Base-by-base conservation (phyloP, 2,329 filamentous ascomycete species). In the Hymenoscyphus salicellus region DNA sequence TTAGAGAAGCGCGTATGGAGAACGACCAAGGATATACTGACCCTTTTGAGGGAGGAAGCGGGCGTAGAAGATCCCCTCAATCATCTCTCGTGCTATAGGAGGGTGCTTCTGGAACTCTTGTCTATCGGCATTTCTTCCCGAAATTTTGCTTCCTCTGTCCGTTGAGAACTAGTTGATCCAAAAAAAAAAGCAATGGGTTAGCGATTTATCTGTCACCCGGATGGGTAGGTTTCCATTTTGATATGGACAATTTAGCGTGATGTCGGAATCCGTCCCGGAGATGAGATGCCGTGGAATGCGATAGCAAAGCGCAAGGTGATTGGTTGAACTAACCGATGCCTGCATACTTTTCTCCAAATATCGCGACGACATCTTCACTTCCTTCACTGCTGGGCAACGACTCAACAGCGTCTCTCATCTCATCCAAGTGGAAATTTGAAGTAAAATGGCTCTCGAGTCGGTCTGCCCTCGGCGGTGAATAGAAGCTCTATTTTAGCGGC, bases 1-100 rank as follows among this genome's bases (percentile, higher is more conserved):
- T 36, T 11, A 56, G 58, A 57, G 16, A 46, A 23, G 20, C 17
- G 1, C 5, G n/a, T n/a, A 23, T 16, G 11, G 26, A n/a, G 28
- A n/a, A 30, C n/a, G 17, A 11, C 3, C 3, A 16, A 14, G 33
- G 20, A 5, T 60, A 20, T 55, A 60, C 71, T 69, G 75, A 86
- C 87, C 87, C 81, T 88, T 82, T 72, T 87, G 80, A 17, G 86
- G 85, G 68, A 89, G 83, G 77, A 90, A 90, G 57, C 87, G 81
- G 58, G 88, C 87, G 75, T 89, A 90, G 72, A 90, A 90, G 64
- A 90, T 89, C 70, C 85, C 87, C 74, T 88, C 85, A 62, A 90
- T 90, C 85, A 89, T 88, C 72, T 38, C 38, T 41, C 58, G 46
- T 23, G 46, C 46, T 14, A 49, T 49, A 11, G 46, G 23, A 49